Conservation (phyloP, 208 protist genomes). For the Jaenimonas drosophilae region DNA sequence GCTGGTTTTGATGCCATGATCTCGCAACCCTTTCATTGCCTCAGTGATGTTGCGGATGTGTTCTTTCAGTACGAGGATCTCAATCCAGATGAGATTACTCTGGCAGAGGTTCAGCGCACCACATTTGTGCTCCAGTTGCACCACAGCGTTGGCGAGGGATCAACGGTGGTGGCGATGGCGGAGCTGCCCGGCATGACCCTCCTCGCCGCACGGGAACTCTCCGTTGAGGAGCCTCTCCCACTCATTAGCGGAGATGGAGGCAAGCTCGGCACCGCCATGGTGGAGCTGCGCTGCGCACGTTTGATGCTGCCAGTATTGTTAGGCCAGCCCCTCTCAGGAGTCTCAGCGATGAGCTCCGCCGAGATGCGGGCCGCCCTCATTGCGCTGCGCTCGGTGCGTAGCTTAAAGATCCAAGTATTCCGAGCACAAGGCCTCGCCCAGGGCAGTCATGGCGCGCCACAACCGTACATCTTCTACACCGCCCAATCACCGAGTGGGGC, state of each 20-base stretch:
- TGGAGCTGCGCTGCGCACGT: slow-evolving; percentile 44
- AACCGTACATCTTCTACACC: slow-evolving; percentile 87
- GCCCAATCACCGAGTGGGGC: slow-evolving; percentile 17
- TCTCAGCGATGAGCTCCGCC: neutral
- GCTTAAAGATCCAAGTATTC: slow-evolving; percentile 71
- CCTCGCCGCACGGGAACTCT: slow-evolving; percentile 34
- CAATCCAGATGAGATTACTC: slow-evolving; percentile 35
- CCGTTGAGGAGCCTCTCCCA: slow-evolving; percentile 24
- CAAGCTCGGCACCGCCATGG: slow-evolving; percentile 17
- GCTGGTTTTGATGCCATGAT: slow-evolving; percentile 73
- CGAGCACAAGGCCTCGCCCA: slow-evolving; percentile 20
- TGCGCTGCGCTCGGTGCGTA: slow-evolving; percentile 49
- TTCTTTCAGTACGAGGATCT: slow-evolving; percentile 63
- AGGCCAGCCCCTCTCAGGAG: slow-evolving; percentile 7
- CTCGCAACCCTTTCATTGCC: slow-evolving; percentile 41
- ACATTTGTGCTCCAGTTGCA: slow-evolving; percentile 73
- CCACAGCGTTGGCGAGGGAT: slow-evolving; percentile 11
- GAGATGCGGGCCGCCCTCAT: slow-evolving; percentile 43
- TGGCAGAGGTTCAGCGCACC: slow-evolving; percentile 38
- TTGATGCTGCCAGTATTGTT: slow-evolving; percentile 70
- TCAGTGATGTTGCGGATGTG: slow-evolving; percentile 47
- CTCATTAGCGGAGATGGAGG: slow-evolving; percentile 43
- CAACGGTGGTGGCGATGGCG: slow-evolving; percentile 56
- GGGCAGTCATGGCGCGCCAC: slow-evolving; percentile 11
- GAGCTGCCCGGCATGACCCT: slow-evolving; percentile 53